Percentiles rank a stretch among this genome's conserved stretches.
These are phyloP conservation scores for Puccinia hordei DNA, from an alignment of 1,284 basidiomycete genomes.

Conservation along the genomic window DNA sequence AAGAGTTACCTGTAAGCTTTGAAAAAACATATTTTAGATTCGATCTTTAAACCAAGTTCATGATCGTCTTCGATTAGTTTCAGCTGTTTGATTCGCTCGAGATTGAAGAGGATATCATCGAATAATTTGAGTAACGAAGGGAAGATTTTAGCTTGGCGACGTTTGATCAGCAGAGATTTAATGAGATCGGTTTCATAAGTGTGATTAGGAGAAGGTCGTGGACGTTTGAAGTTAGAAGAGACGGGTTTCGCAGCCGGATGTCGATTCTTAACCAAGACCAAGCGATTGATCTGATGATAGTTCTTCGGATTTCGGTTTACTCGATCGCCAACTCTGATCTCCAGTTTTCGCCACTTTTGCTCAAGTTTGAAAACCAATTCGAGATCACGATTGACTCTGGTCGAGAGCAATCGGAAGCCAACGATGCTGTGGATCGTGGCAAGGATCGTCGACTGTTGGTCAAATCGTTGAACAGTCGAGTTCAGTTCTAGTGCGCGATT, in stretches of 20 bases:
- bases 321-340: background rate
- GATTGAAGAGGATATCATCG: slow-evolving; percentile 35
- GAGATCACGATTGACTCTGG: slow-evolving; percentile 36
- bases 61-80: slow-evolving; percentile 37
- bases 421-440: slow-evolving; percentile 10
- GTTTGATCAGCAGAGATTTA: background rate
- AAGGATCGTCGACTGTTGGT: slow-evolving; percentile 20
- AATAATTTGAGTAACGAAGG: slow-evolving; percentile 42
- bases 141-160: slow-evolving; percentile 32
- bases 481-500: slow-evolving; percentile 26
- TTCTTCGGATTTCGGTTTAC: background rate
- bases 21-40: slow-evolving; percentile 27
- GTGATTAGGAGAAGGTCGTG: background rate
- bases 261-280: background rate
- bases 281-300: slow-evolving; percentile 11
- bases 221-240: background rate
- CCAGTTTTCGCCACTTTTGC: background rate
- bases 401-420: slow-evolving; percentile 27
- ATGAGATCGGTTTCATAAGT: slow-evolving; percentile 20
- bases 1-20: slow-evolving; percentile 33
- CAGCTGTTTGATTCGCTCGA: slow-evolving; percentile 21
- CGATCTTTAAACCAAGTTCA: background rate
- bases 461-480: slow-evolving; percentile 19
- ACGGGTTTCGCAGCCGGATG: background rate
- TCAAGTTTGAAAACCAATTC: slow-evolving; percentile 25